Conservation (phyloP, 345 rosid genomes). For the Populus simonii region DNA sequence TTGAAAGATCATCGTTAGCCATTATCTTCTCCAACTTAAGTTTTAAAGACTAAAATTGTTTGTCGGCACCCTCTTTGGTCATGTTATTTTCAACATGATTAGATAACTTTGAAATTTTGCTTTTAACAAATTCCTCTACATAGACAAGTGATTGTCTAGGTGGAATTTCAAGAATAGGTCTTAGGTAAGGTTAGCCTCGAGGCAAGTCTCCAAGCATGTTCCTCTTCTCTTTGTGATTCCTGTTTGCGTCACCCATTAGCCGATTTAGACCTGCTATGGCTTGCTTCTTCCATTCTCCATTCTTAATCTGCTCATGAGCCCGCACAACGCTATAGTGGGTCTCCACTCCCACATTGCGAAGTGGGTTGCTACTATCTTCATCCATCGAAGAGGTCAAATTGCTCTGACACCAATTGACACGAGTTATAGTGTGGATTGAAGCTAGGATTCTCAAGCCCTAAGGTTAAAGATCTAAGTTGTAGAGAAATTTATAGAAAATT, state of each 20-base stretch:
- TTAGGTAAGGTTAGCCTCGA: background rate
- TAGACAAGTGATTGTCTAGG: background rate
- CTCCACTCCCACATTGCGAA: too few species aligned
- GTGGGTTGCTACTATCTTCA: background rate
- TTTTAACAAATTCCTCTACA: background rate
- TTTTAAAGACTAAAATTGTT: too few species aligned
- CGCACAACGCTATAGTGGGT: background rate
- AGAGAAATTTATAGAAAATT: too few species aligned
- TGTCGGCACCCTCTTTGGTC: too few species aligned
- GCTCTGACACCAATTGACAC: background rate
- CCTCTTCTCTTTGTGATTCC: too few species aligned
- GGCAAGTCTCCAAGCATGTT: background rate
- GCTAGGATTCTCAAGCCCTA: too few species aligned
- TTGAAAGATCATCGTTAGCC: too few species aligned
- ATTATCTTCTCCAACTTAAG: too few species aligned
- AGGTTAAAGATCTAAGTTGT: too few species aligned
- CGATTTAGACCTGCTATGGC: background rate
- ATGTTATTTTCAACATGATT: too few species aligned
- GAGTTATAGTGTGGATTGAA: too few species aligned
- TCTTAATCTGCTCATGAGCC: background rate
- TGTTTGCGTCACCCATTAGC: background rate
- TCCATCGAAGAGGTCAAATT: background rate
- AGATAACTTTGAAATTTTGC: too few species aligned
- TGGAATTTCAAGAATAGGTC: background rate
- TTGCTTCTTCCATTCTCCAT: background rate